These are phyloP conservation scores for Pestalotiopsis sp. DNA, from an alignment of 2,329 filamentous ascomycete species.

Conservation along the genomic window DNA sequence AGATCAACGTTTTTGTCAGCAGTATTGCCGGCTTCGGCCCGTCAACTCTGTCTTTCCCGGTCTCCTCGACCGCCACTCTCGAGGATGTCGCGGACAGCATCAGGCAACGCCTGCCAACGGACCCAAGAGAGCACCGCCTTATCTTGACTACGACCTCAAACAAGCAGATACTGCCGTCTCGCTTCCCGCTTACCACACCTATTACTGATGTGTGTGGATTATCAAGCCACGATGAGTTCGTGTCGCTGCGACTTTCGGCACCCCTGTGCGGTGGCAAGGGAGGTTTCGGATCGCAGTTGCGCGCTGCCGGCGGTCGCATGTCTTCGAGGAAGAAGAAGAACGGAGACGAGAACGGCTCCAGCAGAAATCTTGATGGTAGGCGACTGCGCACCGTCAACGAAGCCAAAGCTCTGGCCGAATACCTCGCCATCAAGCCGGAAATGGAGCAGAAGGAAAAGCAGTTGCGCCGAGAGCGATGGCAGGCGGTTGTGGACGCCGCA, in stretches of 20 bases:
- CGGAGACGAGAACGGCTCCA: conserved; percentile 85
- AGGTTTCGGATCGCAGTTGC: conserved; percentile 95
- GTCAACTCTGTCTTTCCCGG: conserved; percentile 77
- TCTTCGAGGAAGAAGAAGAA: conserved; percentile 89
- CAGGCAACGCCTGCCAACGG: conserved; percentile 58
- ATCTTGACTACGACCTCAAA: conserved; percentile 84
- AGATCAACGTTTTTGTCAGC: conserved; percentile 81
- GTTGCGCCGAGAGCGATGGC: conserved; percentile 80
- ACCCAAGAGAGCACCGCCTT: conserved; percentile 57
- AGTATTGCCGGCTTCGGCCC: conserved; percentile 84
- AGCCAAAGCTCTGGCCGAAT: conserved; percentile 93
- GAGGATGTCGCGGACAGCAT: conserved; percentile 67
- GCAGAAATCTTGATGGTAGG: conserved; percentile 89
- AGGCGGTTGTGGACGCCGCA: conserved; percentile 82
- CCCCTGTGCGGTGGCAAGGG: conserved; percentile 92
- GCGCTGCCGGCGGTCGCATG: conserved; percentile 97
- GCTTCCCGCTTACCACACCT: conserved; percentile 61
- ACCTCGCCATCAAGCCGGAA: conserved; percentile 91
- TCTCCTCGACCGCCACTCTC: conserved; percentile 66
- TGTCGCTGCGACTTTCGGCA: conserved; percentile 79
- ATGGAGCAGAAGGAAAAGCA: conserved; percentile 97
- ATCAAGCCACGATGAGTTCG: conserved; percentile 61
- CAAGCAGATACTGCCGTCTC: conserved; percentile 62
- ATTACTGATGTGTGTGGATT: conserved; percentile 44
- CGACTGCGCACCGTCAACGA: conserved; percentile 90